Percentiles rank a stretch among this genome's conserved stretches.
phyloP scores from a whole-genome alignment of 441 rosid genomes.

The Gossypium davidsonii region DNA sequence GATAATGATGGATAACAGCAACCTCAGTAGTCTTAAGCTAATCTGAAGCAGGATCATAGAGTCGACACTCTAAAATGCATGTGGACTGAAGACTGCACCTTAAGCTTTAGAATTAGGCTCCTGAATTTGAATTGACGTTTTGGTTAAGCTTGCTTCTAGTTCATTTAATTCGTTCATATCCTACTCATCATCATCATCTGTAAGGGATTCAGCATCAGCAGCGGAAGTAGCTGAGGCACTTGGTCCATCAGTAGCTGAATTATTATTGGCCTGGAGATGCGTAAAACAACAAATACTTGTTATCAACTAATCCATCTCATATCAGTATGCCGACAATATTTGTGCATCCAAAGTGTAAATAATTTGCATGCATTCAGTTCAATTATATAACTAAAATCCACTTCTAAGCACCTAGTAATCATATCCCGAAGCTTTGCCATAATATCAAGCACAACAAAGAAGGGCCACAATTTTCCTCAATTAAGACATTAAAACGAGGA shows the following conservation, averaged over 20 bases:
- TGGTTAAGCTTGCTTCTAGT: conserved; percentile 85
- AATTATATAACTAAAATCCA: background rate
- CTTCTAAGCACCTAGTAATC: background rate
- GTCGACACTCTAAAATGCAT: background rate
- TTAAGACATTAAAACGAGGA: background rate
- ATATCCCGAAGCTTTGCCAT: background rate
- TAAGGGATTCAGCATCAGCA: conserved; percentile 17
- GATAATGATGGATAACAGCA: background rate
- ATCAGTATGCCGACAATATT: background rate
- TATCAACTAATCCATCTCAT: background rate
- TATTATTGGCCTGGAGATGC: conserved; percentile 31
- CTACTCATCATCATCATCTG: conserved; percentile 22
- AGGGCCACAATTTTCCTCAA: background rate
- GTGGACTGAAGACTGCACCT: background rate
- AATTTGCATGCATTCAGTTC: background rate
- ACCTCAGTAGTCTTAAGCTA: background rate
- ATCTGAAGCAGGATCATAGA: conserved; percentile 2
- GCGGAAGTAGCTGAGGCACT: conserved; percentile 25
- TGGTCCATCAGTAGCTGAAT: conserved; percentile 33
- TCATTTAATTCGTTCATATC: conserved; percentile 63
- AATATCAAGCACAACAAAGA: background rate
- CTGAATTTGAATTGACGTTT: conserved; percentile 61
- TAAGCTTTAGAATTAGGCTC: conserved; percentile 25
- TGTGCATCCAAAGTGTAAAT: background rate
- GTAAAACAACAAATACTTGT: conserved; percentile 3